Evolutionary conservation across 352 stramenopile species (phyloP).

Genomic region (Pythium rishiriense): DNA sequence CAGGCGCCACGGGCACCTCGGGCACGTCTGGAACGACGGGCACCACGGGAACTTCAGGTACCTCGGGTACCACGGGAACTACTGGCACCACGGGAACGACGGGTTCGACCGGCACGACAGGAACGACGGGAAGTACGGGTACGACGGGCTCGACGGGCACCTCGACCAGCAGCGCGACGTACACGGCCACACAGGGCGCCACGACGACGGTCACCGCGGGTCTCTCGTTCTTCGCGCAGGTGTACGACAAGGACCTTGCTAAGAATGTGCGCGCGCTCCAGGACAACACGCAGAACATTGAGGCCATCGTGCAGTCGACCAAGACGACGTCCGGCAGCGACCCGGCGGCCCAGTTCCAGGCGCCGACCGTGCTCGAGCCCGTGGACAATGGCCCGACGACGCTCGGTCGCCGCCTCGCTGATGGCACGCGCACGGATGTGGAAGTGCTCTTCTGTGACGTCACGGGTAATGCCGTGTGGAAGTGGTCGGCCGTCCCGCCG

Average conservation of each 20-base stretch:
- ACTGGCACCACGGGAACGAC: no score
- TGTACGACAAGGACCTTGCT: conserved; percentile 54
- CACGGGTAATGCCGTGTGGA: conserved; percentile 72
- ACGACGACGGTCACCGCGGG: conserved; percentile 31
- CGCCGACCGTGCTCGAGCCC: conserved; percentile 47
- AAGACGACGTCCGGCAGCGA: conserved; percentile 84
- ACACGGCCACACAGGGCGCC: conserved; percentile 21
- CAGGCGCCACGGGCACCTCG: conserved; percentile 12
- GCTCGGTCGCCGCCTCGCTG: conserved; percentile 40
- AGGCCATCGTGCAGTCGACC: conserved; percentile 64
- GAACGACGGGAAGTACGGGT: neutral
- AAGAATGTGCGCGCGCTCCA: conserved; percentile 46
- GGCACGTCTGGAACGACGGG: conserved; percentile 15
- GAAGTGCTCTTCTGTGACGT: conserved; percentile 67
- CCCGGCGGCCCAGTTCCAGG: conserved; percentile 76
- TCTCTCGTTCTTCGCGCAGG: conserved; percentile 45
- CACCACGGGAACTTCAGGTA: no score
- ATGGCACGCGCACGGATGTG: conserved; percentile 44
- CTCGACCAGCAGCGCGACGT: neutral
- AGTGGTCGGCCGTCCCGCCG: conserved; percentile 49
- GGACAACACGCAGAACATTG: conserved; percentile 50
- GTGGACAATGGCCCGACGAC: conserved; percentile 29
- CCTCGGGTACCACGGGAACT: neutral
- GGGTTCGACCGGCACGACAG: conserved; percentile 6
- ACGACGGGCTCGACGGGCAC: conserved; percentile 1